Base-by-base conservation (phyloP, 169 alveolate species). In the Hepatocystis sp. region DNA sequence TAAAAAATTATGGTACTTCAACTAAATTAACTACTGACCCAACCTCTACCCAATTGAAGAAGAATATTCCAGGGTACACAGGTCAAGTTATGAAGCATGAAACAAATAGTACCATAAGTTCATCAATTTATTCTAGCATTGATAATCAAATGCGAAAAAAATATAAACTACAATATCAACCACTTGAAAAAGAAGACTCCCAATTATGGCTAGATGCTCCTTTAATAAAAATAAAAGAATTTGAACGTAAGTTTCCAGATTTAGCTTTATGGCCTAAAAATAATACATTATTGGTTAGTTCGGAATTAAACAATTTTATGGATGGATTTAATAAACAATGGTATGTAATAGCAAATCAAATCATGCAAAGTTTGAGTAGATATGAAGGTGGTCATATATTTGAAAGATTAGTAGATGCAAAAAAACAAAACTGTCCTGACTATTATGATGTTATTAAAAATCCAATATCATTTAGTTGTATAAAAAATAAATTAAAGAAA, bases 331-430 rank as follows among this genome's bases (percentile, higher is more conserved):
- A 91, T 28, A 94, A 93, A 55, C 95, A 93, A 44, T 94, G 97
- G 97, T 91, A 93, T 39, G 64, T 78, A 61, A 27, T 78, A 28
- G 96, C 93, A 2, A 85, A 89, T 17, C 93, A 85, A 47, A 28
- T 93, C 34, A 86, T 94, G 7, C 86, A 88, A n/a, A 86, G 84
- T 40, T 67, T 94, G 84, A 85, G 92, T 40, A 94, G 93, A 64
- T 95, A 94, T 67, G 96, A 94, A 47, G 98, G 98, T 0, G 97
- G 97, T 17, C 95, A 95, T 90, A 95, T 95, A 10, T 95, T 95
- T 52, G 98, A 95, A 66, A 91, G 85, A 66, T 96, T 96, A 15
- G 98, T 95, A 8, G 98, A 95, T 81, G 91, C 96, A 4, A 95
- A 95, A 81, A 93, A 92, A 53, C 96, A 94, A 68, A 94, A 94